A percentile compares a stretch with the other conserved stretches of the same genome.
Conservation (phyloP, 768 basidiomycete genomes). For the Cytidiella melzeri region DNA sequence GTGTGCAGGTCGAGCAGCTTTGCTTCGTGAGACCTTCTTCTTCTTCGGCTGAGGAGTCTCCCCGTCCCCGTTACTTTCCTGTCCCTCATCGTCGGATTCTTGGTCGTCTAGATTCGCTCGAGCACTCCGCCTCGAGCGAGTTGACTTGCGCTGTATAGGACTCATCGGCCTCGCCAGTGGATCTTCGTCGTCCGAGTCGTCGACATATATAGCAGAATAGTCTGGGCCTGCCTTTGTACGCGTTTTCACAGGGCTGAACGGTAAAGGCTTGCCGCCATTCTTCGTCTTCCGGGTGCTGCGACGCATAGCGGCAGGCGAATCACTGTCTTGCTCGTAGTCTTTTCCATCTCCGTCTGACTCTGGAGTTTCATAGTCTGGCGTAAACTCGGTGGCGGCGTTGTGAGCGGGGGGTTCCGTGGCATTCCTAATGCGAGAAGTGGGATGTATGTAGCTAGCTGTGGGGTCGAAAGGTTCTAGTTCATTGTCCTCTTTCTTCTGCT, state of each 20-base stretch:
- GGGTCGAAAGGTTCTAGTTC: constrained; percentile 54
- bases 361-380: constrained; percentile 4
- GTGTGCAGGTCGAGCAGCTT: constrained; percentile 40
- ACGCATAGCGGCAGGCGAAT: neutral
- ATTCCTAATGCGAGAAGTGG: constrained; percentile 45
- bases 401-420: constrained; percentile 26
- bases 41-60: constrained; percentile 20
- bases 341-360: constrained; percentile 13
- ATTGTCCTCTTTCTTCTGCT: constrained; percentile 36
- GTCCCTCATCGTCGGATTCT: constrained; percentile 13
- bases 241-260: constrained; percentile 65
- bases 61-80: constrained; percentile 17
- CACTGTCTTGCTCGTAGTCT: constrained; percentile 9
- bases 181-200: constrained; percentile 33
- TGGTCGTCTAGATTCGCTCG: constrained; percentile 17
- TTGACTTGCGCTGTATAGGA: constrained; percentile 44
- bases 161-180: constrained; percentile 12
- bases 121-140: constrained; percentile 29
- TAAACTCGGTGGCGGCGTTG: constrained; percentile 6
- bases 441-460: constrained; percentile 50
- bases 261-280: constrained; percentile 32
- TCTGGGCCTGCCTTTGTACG: constrained; percentile 28
- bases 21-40: constrained; percentile 28
- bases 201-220: constrained; percentile 25
- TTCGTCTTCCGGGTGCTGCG: constrained; percentile 13